These are phyloP conservation scores for Pelargonium fulgidum DNA, from an alignment of 441 rosid genomes.

Conservation along the genomic window DNA sequence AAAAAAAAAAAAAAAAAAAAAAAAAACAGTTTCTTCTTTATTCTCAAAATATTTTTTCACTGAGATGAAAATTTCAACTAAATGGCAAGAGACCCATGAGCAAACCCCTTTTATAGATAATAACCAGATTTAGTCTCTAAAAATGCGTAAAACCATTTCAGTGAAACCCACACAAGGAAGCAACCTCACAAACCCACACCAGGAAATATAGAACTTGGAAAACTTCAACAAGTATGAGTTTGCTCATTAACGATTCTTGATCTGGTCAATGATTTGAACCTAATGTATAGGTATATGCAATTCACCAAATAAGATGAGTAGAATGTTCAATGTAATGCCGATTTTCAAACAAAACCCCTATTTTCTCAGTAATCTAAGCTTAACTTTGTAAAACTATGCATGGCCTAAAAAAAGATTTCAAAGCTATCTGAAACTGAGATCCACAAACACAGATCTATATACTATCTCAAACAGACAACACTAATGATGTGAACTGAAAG, in stretches of 20 bases:
- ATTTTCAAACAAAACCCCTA: neutral
- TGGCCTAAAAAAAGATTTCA: neutral
- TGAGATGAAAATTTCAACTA: neutral
- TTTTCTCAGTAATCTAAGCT: neutral
- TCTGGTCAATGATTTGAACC: neutral
- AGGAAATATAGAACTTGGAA: neutral
- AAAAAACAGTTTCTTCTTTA: too few species aligned
- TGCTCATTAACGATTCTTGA: too few species aligned
- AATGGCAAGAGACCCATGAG: neutral
- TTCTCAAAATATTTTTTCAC: neutral
- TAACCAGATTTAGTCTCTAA: neutral
- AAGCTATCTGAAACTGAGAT: neutral
- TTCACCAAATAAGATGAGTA: neutral
- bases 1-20: too few species aligned
- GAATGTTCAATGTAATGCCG: neutral
- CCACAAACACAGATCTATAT: neutral
- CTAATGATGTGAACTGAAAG: conserved; percentile 11
- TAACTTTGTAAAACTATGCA: neutral
- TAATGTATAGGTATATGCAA: neutral
- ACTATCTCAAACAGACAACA: conserved; percentile 14
- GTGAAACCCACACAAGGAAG: neutral
- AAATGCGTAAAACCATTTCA: neutral
- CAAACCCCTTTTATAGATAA: neutral
- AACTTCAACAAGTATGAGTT: too few species aligned
- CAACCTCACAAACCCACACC: neutral